A percentile compares a stretch with the other conserved stretches of the same genome.
These are phyloP conservation scores for Penicillium corylophilum DNA, from an alignment of 2,329 filamentous ascomycete genomes.

Conservation along the genomic window DNA sequence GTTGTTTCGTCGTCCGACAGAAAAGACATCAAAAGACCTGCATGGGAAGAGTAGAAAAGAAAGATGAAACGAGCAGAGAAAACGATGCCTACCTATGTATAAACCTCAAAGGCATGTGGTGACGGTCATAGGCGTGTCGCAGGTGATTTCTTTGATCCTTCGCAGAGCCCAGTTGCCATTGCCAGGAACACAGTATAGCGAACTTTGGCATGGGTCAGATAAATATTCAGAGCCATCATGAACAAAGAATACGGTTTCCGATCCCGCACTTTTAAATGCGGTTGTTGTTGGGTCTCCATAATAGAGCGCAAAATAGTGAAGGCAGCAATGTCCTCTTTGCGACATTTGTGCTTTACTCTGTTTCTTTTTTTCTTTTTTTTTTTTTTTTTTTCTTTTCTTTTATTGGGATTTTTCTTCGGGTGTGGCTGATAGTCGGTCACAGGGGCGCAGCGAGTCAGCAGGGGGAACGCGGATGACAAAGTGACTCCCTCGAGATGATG, in stretches of 20 bases:
- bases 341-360: too few species aligned
- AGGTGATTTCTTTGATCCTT: conserved; percentile 23
- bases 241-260: neutral
- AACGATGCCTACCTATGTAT: neutral
- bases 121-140: conserved; percentile 27
- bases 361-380: too few species aligned
- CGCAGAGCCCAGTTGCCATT: neutral
- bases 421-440: conserved; percentile 22
- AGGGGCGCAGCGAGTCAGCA: conserved; percentile 27
- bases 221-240: neutral
- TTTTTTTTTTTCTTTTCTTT: too few species aligned
- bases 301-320: neutral
- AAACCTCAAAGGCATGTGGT: conserved; percentile 16
- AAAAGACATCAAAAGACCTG: neutral
- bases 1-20: neutral
- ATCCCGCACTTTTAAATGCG: neutral
- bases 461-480: conserved; percentile 16
- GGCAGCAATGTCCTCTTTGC: conserved; percentile 4
- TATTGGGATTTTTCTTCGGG: conserved; percentile 1
- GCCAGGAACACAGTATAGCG: neutral
- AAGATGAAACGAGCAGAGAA: neutral
- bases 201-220: neutral
- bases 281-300: neutral
- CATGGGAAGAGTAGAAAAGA: neutral
- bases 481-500: neutral